Percentiles rank a stretch among this genome's conserved stretches.
These are phyloP conservation scores for Thermomyces lanuginosus DNA, from an alignment of 2,329 filamentous ascomycete genomes.

Conservation along the genomic window DNA sequence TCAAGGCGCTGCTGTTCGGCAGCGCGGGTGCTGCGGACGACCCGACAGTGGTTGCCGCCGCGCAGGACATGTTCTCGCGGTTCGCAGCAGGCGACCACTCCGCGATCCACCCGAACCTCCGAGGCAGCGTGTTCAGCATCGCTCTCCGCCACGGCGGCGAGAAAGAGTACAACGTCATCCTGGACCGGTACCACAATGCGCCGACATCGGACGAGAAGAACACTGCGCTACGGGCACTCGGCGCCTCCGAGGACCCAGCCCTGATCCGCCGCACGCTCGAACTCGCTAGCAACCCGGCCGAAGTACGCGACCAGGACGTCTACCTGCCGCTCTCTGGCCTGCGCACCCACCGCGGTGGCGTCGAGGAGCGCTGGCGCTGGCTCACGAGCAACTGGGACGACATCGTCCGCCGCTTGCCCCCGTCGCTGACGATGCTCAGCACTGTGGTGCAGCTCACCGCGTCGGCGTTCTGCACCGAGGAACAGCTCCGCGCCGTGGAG, in stretches of 20 bases:
- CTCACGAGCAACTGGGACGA: conserved; percentile 79
- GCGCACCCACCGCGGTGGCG: conserved; percentile 58
- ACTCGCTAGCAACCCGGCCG: conserved; percentile 56
- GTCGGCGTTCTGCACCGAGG: conserved; percentile 58
- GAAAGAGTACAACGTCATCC: conserved; percentile 66
- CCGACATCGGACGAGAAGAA: conserved; percentile 78
- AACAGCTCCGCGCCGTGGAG: conserved; percentile 61
- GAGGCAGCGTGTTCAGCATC: conserved; percentile 72
- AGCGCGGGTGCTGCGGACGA: conserved; percentile 69
- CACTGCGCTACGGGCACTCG: conserved; percentile 69
- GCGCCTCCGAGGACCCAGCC: conserved; percentile 58
- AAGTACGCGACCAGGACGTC: conserved; percentile 88
- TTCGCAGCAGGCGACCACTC: conserved; percentile 62
- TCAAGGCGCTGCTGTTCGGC: conserved; percentile 83
- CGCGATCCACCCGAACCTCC: conserved; percentile 83
- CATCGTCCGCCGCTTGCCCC: conserved; percentile 63
- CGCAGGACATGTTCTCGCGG: conserved; percentile 79
- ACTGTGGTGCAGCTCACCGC: conserved; percentile 70
- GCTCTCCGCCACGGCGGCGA: conserved; percentile 68
- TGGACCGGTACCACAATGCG: conserved; percentile 59
- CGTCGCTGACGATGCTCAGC: conserved; percentile 73
- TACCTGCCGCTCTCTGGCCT: conserved; percentile 75
- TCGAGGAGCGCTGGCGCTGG: conserved; percentile 67
- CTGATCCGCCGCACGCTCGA: conserved; percentile 68
- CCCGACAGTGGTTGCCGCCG: conserved; percentile 57